Base-by-base conservation (phyloP, 208 protist genomes). In the Zelonia costaricensis region DNA sequence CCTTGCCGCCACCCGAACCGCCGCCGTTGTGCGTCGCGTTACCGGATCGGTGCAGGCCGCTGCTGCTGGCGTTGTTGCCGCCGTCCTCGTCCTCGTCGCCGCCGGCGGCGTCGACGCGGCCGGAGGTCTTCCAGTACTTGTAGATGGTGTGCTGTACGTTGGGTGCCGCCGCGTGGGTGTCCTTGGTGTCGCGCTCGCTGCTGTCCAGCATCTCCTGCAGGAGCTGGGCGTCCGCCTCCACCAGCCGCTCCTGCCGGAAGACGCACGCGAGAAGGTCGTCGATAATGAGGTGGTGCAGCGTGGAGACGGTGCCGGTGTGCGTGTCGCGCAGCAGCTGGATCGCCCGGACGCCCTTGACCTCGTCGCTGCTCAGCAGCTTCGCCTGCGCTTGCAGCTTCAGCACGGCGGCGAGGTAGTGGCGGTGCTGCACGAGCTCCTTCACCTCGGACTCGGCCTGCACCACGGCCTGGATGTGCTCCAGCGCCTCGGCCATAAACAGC, bases 211-310 rank as follows among this genome's bases (percentile, higher is more conserved):
- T 72, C 45, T 74, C 67, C 44, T 80, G 56, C 53, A 92, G 42
- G n/a, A 84, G 46, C 42, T 86, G 75, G 18, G 69, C 62, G 47
- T 95, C 79, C 22, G 77, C 85, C 45, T 83, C 82, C 23, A 76
- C 52, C 30, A 89, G 66, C 7, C 73, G 71, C 43, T 87, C 77
- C 44, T 92, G 75, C 3, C 84, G 72, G 74, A 95, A 95, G 0
- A 95, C 76, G 57, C 84, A 93, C 25, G 66, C 55, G 33, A 93
- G 72, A 22, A 95, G 61, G 51, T 90, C 84, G 55, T 92, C 81
- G 30, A 88, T 77, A 35, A 95, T 84, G 16, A 56, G 63, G 25
- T 56, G 59, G 62, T 92, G 85, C 51, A 95, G 45, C 13, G 75
- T 88, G 18, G 72, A 46, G 1, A 81, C 52, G 8, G 80, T 82